A percentile compares a stretch with the other conserved stretches of the same genome.
phyloP scores from a whole-genome alignment of 345 rosid genomes.

The Trapa bicornis region DNA sequence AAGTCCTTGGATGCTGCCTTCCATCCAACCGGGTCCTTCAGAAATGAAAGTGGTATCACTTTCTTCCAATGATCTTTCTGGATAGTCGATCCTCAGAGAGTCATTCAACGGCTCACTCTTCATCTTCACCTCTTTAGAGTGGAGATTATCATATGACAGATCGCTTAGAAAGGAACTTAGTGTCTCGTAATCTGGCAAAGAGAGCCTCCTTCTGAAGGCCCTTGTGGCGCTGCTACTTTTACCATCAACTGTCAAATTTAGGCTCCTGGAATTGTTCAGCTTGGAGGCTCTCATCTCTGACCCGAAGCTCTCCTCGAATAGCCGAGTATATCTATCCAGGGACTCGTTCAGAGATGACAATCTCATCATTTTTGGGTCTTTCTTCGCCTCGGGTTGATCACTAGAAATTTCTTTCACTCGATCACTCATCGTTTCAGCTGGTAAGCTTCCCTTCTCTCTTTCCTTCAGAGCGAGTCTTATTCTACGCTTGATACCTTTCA shows the following conservation, averaged over 20 bases:
- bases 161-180: slow-evolving; percentile 40
- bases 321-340: slow-evolving; percentile 40
- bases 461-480: slow-evolving; percentile 45
- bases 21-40: background rate
- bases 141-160: slow-evolving; percentile 13
- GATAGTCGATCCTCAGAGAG: background rate
- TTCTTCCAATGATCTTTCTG: slow-evolving; percentile 2
- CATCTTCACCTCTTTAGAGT: background rate
- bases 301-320: slow-evolving; percentile 30
- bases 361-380: slow-evolving; percentile 17
- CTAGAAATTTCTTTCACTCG: slow-evolving; percentile 11
- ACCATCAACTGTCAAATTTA: slow-evolving; percentile 42
- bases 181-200: slow-evolving; percentile 66
- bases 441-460: slow-evolving; percentile 14
- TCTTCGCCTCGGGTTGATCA: background rate
- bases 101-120: background rate
- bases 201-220: slow-evolving; percentile 58
- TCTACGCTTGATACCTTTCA: slow-evolving; percentile 47
- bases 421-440: slow-evolving; percentile 10
- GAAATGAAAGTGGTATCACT: slow-evolving; percentile 3
- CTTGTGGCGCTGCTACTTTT: slow-evolving; percentile 19
- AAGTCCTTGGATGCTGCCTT: background rate
- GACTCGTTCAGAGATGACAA: slow-evolving; percentile 40
- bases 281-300: slow-evolving; percentile 16
- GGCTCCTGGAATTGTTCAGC: slow-evolving; percentile 45